Conservation (phyloP, 73 alveolate species). For the Symbiodinium natans region DNA sequence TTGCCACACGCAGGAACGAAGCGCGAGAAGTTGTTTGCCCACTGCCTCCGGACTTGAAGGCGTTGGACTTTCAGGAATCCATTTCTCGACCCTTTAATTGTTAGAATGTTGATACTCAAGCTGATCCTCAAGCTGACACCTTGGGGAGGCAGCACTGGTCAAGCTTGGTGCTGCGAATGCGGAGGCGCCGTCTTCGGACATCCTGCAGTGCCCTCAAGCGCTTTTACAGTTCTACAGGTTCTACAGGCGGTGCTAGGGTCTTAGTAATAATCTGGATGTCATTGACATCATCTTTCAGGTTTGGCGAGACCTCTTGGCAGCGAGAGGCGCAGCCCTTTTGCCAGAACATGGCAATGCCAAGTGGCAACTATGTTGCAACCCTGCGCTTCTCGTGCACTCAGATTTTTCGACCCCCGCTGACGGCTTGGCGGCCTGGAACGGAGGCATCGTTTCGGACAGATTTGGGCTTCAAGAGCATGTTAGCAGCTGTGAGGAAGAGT, state of each 20-base stretch:
- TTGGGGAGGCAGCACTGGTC: conserved; percentile 39
- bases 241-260: not conserved
- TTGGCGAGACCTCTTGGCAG: conserved; percentile 90
- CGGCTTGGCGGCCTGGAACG: conserved; percentile 80
- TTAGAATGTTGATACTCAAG: no score
- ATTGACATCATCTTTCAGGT: not conserved
- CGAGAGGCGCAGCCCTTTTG: conserved; percentile 53
- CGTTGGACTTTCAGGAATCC: not conserved
- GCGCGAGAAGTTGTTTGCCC: conserved; percentile 20
- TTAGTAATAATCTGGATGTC: no score
- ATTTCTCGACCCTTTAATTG: not conserved
- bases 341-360: not conserved
- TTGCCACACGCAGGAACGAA: not conserved
- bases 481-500: no score
- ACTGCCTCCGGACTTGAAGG: conserved; percentile 74
- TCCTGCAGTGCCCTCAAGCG: conserved; percentile 17
- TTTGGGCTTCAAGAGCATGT: no score
- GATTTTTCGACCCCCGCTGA: conserved; percentile 46
- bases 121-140: not conserved
- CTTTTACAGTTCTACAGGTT: no score
- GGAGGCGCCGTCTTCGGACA: not conserved
- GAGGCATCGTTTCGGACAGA: not conserved
- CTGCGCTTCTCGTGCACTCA: not conserved
- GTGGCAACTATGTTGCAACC: not conserved
- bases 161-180: conserved; percentile 57